Conservation (phyloP, 1,284 basidiomycete species). For the Apiotrichum gracile region DNA sequence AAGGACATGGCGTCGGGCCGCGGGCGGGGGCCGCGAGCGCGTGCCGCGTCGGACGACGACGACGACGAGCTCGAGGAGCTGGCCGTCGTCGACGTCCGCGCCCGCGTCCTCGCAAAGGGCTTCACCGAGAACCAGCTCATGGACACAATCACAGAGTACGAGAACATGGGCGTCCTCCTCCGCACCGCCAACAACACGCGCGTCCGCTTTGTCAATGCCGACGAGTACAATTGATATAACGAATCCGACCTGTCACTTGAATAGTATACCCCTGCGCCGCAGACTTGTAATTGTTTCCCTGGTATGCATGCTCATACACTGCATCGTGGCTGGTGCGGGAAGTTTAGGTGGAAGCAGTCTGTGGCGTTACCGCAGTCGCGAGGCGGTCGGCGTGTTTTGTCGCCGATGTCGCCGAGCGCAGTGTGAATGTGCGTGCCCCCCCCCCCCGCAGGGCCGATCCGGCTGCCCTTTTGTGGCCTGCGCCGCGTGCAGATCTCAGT, state of each 20-base stretch:
- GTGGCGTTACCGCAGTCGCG: too few relatives aligned
- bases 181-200: slow-evolving; percentile 70
- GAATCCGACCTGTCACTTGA: background rate
- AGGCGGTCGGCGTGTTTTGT: too few relatives aligned
- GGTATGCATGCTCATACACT: background rate
- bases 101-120: slow-evolving; percentile 73
- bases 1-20: slow-evolving; percentile 64
- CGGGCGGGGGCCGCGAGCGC: slow-evolving; percentile 47
- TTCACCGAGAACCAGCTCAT: slow-evolving; percentile 86
- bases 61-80: slow-evolving; percentile 59
- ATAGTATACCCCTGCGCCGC: background rate
- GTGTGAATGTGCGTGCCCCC: too few relatives aligned
- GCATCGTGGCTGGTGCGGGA: too few relatives aligned
- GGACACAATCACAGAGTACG: slow-evolving; percentile 76
- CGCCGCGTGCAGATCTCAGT: too few relatives aligned
- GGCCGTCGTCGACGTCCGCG: slow-evolving; percentile 74
- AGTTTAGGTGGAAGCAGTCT: too few relatives aligned
- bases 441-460: too few relatives aligned
- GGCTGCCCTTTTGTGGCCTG: too few relatives aligned
- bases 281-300: background rate
- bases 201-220: slow-evolving; percentile 51
- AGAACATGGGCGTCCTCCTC: slow-evolving; percentile 68
- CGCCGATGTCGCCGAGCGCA: too few relatives aligned
- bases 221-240: slow-evolving; percentile 16
- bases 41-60: slow-evolving; percentile 51